Conservation (phyloP, 1,284 basidiomycete species). For the Coriolopsis trogii region DNA sequence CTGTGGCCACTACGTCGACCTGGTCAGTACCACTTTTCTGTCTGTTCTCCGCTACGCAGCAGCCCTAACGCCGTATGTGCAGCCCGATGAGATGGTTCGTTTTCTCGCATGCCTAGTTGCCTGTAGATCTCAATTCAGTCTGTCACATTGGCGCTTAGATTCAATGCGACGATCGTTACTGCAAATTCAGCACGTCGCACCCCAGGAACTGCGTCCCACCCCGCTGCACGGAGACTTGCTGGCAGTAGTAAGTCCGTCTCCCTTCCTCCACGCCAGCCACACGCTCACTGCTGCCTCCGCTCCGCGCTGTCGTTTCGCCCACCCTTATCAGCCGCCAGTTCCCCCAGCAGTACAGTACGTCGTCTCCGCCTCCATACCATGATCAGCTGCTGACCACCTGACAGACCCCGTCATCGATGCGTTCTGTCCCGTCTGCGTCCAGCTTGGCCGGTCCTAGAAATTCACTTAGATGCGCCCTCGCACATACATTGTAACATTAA, state of each 20-base stretch:
- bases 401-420: conserved; percentile 48
- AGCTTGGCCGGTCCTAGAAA: conserved; percentile 25
- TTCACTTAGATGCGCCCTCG: conserved; percentile 14
- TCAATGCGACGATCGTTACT: conserved; percentile 60
- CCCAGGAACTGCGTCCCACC: conserved; percentile 59
- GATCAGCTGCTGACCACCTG: conserved; percentile 17
- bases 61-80: conserved; percentile 22
- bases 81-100: conserved; percentile 63
- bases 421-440: conserved; percentile 44
- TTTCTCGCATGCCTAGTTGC: conserved; percentile 15
- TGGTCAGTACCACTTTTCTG: conserved; percentile 44
- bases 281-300: conserved; percentile 22
- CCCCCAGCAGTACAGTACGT: conserved; percentile 63
- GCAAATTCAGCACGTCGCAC: conserved; percentile 72
- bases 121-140: conserved; percentile 26
- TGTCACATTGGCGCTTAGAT: conserved; percentile 40
- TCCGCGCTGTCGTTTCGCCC: conserved; percentile 8
- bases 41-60: conserved; percentile 7
- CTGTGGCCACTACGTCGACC: conserved; percentile 58
- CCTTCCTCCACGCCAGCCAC: not conserved
- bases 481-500: conserved; percentile 6
- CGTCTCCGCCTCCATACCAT: conserved; percentile 2
- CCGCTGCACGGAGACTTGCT: conserved; percentile 64
- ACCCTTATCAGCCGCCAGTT: conserved; percentile 60
- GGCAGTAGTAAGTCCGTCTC: conserved; percentile 66